Conservation (phyloP, 306 rosid species). For the Purshia tridentata region DNA sequence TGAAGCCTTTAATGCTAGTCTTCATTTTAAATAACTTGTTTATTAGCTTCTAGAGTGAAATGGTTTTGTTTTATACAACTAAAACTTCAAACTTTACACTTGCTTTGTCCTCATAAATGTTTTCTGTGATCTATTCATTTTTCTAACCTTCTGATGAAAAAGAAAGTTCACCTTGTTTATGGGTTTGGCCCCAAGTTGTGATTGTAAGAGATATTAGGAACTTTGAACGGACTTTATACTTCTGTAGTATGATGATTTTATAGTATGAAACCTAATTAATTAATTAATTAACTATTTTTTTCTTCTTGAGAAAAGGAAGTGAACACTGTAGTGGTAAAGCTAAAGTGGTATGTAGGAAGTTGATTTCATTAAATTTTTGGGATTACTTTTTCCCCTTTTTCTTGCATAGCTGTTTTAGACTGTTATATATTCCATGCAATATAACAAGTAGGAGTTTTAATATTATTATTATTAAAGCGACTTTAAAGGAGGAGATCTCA, state of each 20-base stretch:
- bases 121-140: not conserved
- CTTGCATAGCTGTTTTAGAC: conserved; percentile 5
- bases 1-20: conserved; percentile 8
- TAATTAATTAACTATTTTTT: too few relatives aligned
- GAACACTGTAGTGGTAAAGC: too few relatives aligned
- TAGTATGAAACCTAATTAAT: too few relatives aligned
- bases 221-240: too few relatives aligned
- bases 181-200: too few relatives aligned
- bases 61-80: not conserved
- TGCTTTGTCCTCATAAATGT: not conserved
- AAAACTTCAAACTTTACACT: not conserved
- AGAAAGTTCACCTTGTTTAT: too few relatives aligned
- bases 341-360: too few relatives aligned
- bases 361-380: not conserved
- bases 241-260: too few relatives aligned
- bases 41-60: conserved; percentile 8
- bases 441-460: conserved; percentile 24
- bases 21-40: not conserved
- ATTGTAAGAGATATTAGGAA: too few relatives aligned
- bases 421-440: conserved; percentile 22
- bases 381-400: not conserved
- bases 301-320: too few relatives aligned
- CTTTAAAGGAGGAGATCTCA: conserved; percentile 41
- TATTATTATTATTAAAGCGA: conserved; percentile 25
- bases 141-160: too few relatives aligned